phyloP scores from a whole-genome alignment of 2,329 filamentous ascomycete genomes.

The Trichoderma citrinoviride region DNA sequence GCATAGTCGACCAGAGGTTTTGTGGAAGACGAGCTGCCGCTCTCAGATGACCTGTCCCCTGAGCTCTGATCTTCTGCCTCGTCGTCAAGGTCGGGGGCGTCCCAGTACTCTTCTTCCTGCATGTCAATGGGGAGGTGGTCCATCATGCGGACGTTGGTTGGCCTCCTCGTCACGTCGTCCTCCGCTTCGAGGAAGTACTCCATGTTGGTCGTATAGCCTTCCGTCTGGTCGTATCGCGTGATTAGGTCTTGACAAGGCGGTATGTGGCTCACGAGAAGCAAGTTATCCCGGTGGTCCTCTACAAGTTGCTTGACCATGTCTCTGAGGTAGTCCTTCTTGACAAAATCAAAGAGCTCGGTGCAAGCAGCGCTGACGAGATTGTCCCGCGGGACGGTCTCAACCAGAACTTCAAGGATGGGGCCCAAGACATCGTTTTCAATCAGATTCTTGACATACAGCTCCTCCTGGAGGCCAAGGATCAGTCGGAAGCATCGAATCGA shows the following conservation, averaged over 20 bases:
- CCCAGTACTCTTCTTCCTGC: slow-evolving; percentile 92
- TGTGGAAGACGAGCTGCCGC: slow-evolving; percentile 52
- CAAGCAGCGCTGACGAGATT: slow-evolving; percentile 93
- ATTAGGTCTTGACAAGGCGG: slow-evolving; percentile 79
- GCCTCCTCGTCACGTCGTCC: slow-evolving; percentile 50
- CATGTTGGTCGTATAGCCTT: slow-evolving; percentile 61
- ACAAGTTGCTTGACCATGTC: slow-evolving; percentile 80
- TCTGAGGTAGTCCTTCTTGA: slow-evolving; percentile 78
- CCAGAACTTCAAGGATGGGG: slow-evolving; percentile 79
- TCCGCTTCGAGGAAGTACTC: slow-evolving; percentile 74
- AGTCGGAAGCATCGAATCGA: slow-evolving; percentile 93
- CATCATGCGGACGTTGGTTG: slow-evolving; percentile 57
- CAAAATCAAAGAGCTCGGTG: slow-evolving; percentile 88
- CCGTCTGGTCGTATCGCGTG: slow-evolving; percentile 73
- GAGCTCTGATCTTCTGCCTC: slow-evolving; percentile 51
- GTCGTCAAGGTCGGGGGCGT: slow-evolving; percentile 82
- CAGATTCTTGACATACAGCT: slow-evolving; percentile 85
- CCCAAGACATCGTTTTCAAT: slow-evolving; percentile 78
- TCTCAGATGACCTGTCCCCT: slow-evolving; percentile 49
- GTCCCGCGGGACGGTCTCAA: slow-evolving; percentile 83
- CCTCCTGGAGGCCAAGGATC: slow-evolving; percentile 79
- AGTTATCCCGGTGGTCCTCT: slow-evolving; percentile 74
- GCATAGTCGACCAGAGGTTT: slow-evolving; percentile 88
- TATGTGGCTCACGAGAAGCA: slow-evolving; percentile 75
- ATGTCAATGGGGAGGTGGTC: slow-evolving; percentile 73